Evolutionary conservation across 257 asterid species (phyloP).

Genomic region (Solanum ossicruentum): DNA sequence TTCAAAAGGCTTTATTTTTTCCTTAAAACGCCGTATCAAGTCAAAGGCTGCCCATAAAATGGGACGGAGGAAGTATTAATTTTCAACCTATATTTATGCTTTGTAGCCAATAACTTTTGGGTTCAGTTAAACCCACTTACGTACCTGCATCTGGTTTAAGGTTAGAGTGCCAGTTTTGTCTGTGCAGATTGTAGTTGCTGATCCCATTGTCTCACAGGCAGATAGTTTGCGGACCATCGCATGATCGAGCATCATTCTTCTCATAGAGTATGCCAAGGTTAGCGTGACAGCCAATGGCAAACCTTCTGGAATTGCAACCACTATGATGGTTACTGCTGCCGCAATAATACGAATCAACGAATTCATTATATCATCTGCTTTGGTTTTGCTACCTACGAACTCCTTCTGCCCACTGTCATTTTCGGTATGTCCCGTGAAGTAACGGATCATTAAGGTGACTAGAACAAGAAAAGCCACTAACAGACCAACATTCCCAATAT

Average conservation of each 20-base stretch:
- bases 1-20: too few relatives aligned
- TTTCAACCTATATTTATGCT: not conserved
- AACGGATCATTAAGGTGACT: not conserved
- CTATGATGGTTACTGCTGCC: slow-evolving; percentile 6
- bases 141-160: slow-evolving; percentile 8
- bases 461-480: not conserved
- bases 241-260: slow-evolving; percentile 3
- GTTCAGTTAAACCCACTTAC: not conserved
- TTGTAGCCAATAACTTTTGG: too few relatives aligned
- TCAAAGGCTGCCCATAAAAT: too few relatives aligned
- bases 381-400: not conserved
- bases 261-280: slow-evolving; percentile 10
- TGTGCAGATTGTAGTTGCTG: slow-evolving; percentile 3
- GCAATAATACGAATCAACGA: not conserved
- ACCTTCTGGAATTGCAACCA: slow-evolving; percentile 12
- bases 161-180: slow-evolving; percentile 9
- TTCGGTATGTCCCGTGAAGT: slow-evolving; percentile 1
- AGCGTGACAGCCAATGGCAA: slow-evolving; percentile 8
- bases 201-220: slow-evolving; percentile 5
- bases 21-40: too few relatives aligned
- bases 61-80: not conserved
- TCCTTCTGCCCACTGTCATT: not conserved
- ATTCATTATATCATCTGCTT: not conserved
- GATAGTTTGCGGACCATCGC: slow-evolving; percentile 6
- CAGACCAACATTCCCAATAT: not conserved